phyloP scores from a whole-genome alignment of 768 basidiomycete species.

The Suillus lakei region DNA sequence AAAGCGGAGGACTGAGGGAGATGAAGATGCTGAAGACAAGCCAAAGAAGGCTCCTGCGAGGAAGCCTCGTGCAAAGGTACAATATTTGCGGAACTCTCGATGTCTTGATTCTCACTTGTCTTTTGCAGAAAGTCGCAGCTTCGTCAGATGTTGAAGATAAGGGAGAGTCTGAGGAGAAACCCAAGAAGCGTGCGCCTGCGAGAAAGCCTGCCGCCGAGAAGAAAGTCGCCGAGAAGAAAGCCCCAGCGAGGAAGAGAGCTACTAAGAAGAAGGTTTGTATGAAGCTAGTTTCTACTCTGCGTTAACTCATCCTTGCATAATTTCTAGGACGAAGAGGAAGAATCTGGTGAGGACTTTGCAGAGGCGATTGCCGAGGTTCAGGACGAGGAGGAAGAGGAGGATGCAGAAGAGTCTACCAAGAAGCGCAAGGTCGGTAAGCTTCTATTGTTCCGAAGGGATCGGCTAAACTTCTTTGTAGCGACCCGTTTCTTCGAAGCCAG shows the following conservation, averaged over 20 bases:
- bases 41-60: slow-evolving; percentile 38
- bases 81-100: background rate
- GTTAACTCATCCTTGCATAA: background rate
- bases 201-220: slow-evolving; percentile 52
- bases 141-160: slow-evolving; percentile 34
- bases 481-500: slow-evolving; percentile 48
- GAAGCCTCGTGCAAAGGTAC: slow-evolving; percentile 43
- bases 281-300: background rate
- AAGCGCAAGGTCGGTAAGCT: slow-evolving; percentile 67
- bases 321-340: slow-evolving; percentile 39
- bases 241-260: slow-evolving; percentile 23
- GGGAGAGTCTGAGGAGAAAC: slow-evolving; percentile 47
- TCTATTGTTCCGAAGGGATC: slow-evolving; percentile 10
- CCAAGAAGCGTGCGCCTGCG: slow-evolving; percentile 49
- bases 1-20: slow-evolving; percentile 39
- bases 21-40: slow-evolving; percentile 37
- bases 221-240: slow-evolving; percentile 53
- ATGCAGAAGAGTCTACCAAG: slow-evolving; percentile 46
- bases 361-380: slow-evolving; percentile 48
- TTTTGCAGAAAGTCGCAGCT: slow-evolving; percentile 31
- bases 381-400: slow-evolving; percentile 56
- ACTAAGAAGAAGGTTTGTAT: slow-evolving; percentile 15
- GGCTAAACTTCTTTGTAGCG: slow-evolving; percentile 34
- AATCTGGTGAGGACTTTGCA: slow-evolving; percentile 51
- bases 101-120: slow-evolving; percentile 12